A percentile compares a stretch with the other conserved stretches of the same genome.
Conservation (phyloP, 176 grass and related monocot genomes). For the Elymus sibiricus region DNA sequence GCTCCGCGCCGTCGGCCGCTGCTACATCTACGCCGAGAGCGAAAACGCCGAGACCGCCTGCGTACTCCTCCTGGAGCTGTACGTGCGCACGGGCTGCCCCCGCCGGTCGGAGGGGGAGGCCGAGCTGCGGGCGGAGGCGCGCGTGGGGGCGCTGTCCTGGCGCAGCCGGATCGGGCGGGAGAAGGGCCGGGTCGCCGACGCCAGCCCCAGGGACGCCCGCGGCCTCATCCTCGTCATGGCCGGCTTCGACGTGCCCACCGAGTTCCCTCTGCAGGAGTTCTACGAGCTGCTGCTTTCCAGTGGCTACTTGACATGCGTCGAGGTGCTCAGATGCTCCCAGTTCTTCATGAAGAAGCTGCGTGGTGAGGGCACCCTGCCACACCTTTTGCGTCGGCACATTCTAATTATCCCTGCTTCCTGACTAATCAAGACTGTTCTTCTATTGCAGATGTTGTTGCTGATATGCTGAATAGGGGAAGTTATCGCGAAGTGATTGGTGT, state of each 20-base stretch:
- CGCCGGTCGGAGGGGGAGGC: background rate
- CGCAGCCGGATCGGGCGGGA: constrained; percentile 36
- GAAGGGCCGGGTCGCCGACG: too few relatives aligned
- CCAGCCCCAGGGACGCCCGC: too few relatives aligned
- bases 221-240: constrained; percentile 46
- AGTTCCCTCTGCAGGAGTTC: constrained; percentile 39
- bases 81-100: constrained; percentile 47
- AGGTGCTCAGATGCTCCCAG: constrained; percentile 47
- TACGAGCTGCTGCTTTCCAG: constrained; percentile 19
- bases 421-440: background rate
- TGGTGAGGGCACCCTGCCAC: constrained; percentile 12
- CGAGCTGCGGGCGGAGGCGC: constrained; percentile 19
- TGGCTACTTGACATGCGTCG: constrained; percentile 8
- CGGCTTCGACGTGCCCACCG: constrained; percentile 42
- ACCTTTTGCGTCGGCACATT: background rate
- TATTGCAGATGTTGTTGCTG: constrained; percentile 41
- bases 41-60: constrained; percentile 38
- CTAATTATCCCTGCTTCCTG: background rate
- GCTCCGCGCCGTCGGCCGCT: too few relatives aligned
- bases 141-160: constrained; percentile 44
- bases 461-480: constrained; percentile 45
- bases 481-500: too few relatives aligned
- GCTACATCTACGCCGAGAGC: constrained; percentile 43
- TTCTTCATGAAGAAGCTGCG: constrained; percentile 36
- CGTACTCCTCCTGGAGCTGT: constrained; percentile 56